A percentile compares a stretch with the other conserved stretches of the same genome.
These are phyloP conservation scores for Amanita phalloides DNA, from an alignment of 768 basidiomycete species.

Conservation along the genomic window DNA sequence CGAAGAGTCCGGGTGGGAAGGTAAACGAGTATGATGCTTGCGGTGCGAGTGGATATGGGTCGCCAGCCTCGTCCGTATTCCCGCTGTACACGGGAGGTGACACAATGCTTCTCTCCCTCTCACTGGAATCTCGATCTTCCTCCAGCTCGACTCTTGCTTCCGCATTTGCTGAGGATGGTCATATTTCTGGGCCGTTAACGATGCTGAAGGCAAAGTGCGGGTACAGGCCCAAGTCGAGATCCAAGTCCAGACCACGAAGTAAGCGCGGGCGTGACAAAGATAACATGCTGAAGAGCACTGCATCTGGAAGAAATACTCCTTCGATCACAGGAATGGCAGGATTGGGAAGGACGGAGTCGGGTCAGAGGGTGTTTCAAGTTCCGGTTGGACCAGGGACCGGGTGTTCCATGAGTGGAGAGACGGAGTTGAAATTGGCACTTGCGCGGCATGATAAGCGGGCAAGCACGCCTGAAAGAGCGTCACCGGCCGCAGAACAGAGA, in stretches of 20 bases:
- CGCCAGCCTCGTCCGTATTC: background rate
- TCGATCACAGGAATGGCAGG: background rate
- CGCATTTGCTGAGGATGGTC: background rate
- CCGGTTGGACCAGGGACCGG: conserved; percentile 19
- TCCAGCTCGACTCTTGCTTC: background rate
- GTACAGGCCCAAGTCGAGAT: background rate
- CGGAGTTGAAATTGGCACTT: conserved; percentile 45
- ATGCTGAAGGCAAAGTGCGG: background rate
- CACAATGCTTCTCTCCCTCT: background rate
- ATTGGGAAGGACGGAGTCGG: background rate
- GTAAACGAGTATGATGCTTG: background rate
- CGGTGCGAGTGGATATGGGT: background rate
- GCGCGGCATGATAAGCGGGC: conserved; percentile 18
- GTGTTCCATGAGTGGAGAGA: conserved; percentile 51
- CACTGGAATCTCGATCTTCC: background rate
- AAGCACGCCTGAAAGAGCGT: conserved; percentile 7
- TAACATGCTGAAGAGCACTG: background rate
- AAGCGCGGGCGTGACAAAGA: background rate
- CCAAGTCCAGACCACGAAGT: background rate
- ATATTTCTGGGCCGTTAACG: background rate
- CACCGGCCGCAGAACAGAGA: background rate
- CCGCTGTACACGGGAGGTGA: background rate
- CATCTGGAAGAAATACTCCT: too few species aligned
- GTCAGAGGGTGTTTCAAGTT: background rate
- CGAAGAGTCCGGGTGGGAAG: background rate